These are phyloP conservation scores for Podospora sp. DNA, from an alignment of 495 filamentous ascomycete species.

Conservation along the genomic window DNA sequence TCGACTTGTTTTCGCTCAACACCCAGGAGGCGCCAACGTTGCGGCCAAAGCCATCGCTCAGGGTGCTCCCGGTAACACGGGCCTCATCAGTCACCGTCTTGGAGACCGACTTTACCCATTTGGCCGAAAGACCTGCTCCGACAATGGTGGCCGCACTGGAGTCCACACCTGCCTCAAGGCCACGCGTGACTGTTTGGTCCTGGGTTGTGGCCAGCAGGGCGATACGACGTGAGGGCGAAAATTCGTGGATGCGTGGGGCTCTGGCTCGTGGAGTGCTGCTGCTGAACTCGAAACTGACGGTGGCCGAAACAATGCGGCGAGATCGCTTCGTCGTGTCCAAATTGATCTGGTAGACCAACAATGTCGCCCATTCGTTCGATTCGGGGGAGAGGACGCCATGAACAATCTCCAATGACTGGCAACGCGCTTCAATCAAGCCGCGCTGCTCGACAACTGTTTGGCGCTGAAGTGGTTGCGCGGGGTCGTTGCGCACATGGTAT, in stretches of 20 bases:
- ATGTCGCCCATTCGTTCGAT: not conserved
- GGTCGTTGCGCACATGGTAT: not conserved
- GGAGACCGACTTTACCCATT: conserved; percentile 25
- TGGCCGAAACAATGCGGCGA: conserved; percentile 7
- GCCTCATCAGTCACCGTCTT: conserved; percentile 24
- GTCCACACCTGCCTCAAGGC: conserved; percentile 7
- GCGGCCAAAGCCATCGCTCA: conserved; percentile 23
- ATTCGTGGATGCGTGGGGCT: not conserved
- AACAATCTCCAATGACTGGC: not conserved
- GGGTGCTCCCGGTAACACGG: conserved; percentile 17
- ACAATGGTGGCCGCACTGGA: conserved; percentile 13
- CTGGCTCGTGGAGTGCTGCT: not conserved
- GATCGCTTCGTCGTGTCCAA: conserved; percentile 12
- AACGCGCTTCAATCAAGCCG: not conserved
- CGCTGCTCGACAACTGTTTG: not conserved
- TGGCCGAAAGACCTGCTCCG: conserved; percentile 12
- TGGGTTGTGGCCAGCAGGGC: not conserved
- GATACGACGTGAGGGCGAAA: not conserved
- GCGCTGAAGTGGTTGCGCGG: not conserved
- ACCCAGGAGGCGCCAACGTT: conserved; percentile 28
- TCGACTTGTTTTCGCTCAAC: conserved; percentile 27
- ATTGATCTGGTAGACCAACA: conserved; percentile 18
- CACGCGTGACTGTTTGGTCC: not conserved
- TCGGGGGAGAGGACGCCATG: not conserved
- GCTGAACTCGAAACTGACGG: conserved; percentile 9